Percentiles rank a stretch among this genome's conserved stretches.
These are phyloP conservation scores for Leishmania mexicana DNA, from an alignment of 208 protist species.

Conservation along the genomic window DNA sequence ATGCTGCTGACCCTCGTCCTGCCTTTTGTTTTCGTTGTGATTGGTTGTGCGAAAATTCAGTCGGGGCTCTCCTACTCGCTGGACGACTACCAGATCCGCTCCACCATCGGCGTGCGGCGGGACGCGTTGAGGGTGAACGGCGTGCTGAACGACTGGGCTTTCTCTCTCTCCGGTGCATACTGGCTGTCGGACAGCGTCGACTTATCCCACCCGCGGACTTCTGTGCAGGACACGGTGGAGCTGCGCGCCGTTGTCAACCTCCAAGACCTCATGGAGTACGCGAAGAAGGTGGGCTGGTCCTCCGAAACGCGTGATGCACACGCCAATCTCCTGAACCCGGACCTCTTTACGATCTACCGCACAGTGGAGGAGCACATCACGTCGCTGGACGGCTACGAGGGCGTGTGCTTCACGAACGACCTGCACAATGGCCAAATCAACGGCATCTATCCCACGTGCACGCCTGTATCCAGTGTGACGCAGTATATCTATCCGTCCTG, in stretches of 20 bases:
- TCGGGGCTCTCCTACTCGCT: slow-evolving; percentile 30
- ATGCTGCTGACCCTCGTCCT: slow-evolving; percentile 33
- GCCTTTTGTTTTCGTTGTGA: slow-evolving; percentile 43
- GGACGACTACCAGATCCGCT: slow-evolving; percentile 45
- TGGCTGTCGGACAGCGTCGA: slow-evolving; percentile 11
- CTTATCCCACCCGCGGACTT: slow-evolving; percentile 13
- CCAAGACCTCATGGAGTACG: slow-evolving; percentile 8
- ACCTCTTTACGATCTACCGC: slow-evolving; percentile 8
- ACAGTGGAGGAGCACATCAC: slow-evolving; percentile 15
- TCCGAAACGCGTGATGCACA: slow-evolving; percentile 1
- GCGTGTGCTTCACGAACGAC: slow-evolving; percentile 57
- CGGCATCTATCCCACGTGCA: slow-evolving; percentile 26
- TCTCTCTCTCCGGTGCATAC: slow-evolving; percentile 14
- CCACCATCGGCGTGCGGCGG: slow-evolving; percentile 17
- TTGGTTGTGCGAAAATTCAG: slow-evolving; percentile 29
- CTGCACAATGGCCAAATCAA: slow-evolving; percentile 21
- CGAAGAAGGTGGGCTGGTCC: not conserved
- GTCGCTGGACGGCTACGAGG: slow-evolving; percentile 17
- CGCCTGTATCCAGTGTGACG: slow-evolving; percentile 35
- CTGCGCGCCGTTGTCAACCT: slow-evolving; percentile 28
- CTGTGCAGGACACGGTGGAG: slow-evolving; percentile 34
- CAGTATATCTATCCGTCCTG: slow-evolving; percentile 47
- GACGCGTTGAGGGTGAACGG: slow-evolving; percentile 20
- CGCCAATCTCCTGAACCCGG: slow-evolving; percentile 20
- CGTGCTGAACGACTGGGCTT: slow-evolving; percentile 24